These are phyloP conservation scores for Cyathus striatus DNA, from an alignment of 768 basidiomycete species.

Conservation along the genomic window DNA sequence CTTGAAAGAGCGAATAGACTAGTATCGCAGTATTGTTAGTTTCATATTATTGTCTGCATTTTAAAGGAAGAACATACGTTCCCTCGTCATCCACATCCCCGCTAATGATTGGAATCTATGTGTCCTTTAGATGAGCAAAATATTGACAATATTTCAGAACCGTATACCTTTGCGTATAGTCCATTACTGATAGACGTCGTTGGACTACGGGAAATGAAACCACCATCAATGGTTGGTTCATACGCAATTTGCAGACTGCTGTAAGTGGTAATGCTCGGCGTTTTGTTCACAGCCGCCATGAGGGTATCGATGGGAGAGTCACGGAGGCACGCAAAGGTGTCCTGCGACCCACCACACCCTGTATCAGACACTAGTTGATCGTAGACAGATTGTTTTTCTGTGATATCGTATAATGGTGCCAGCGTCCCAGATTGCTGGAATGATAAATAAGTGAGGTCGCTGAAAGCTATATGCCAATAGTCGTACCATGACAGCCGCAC, in stretches of 20 bases:
- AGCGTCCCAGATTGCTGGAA: no score
- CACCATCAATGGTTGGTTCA: constrained; percentile 32
- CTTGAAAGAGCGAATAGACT: constrained; percentile 12
- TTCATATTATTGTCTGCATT: neutral
- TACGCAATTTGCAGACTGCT: constrained; percentile 24
- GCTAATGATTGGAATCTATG: constrained; percentile 19
- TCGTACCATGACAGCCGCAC: constrained; percentile 31
- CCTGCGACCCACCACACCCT: constrained; percentile 17
- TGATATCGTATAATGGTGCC: no score
- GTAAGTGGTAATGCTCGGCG: constrained; percentile 23
- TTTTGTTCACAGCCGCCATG: constrained; percentile 22
- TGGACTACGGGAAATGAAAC: constrained; percentile 27
- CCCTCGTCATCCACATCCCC: constrained; percentile 39
- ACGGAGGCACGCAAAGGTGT: constrained; percentile 28
- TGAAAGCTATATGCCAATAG: no score
- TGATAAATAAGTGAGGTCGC: no score
- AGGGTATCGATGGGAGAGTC: constrained; percentile 21
- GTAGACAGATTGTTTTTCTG: constrained; percentile 17
- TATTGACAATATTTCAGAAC: constrained; percentile 7
- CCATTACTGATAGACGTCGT: constrained; percentile 25
- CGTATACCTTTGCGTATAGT: constrained; percentile 22
- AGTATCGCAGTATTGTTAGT: neutral
- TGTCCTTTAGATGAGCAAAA: constrained; percentile 7
- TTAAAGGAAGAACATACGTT: constrained; percentile 19
- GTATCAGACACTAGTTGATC: constrained; percentile 22